These are phyloP conservation scores for Besnoitia besnoiti DNA, from an alignment of 169 alveolate species.

Conservation along the genomic window DNA sequence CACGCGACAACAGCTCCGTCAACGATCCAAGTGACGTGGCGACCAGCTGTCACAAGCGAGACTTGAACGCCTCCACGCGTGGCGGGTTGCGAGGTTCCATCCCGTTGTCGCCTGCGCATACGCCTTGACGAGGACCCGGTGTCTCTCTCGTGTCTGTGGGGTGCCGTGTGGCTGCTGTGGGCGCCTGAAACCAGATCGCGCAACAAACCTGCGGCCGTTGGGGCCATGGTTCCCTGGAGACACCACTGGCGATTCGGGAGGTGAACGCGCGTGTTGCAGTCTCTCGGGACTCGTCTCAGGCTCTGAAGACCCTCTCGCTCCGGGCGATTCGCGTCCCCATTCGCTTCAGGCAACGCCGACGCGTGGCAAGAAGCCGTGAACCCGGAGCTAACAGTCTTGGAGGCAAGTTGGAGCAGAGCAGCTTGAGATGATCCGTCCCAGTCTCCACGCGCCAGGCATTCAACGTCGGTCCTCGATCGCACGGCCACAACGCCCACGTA, in stretches of 20 bases:
- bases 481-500: slow-evolving; percentile 53
- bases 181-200: not conserved
- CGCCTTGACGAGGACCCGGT: not conserved
- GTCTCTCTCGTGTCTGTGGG: not conserved
- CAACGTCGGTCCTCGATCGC: not conserved
- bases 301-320: not conserved
- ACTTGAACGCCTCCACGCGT: not conserved
- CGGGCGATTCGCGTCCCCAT: not conserved
- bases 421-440: slow-evolving; percentile 56
- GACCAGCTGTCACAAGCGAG: slow-evolving; percentile 49
- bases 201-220: not conserved
- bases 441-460: slow-evolving; percentile 9
- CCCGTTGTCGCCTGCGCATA: not conserved
- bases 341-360: not conserved
- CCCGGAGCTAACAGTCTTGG: not conserved
- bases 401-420: slow-evolving; percentile 52
- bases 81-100: not conserved
- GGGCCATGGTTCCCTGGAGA: slow-evolving; percentile 8
- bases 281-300: not conserved
- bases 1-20: slow-evolving; percentile 47
- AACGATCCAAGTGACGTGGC: slow-evolving; percentile 51
- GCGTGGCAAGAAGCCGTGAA: not conserved
- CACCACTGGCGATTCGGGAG: slow-evolving; percentile 29
- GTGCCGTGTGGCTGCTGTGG: not conserved
- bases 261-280: not conserved